Conservation (phyloP, 2,329 filamentous ascomycete genomes). For the Fusarium praegraminearum region DNA sequence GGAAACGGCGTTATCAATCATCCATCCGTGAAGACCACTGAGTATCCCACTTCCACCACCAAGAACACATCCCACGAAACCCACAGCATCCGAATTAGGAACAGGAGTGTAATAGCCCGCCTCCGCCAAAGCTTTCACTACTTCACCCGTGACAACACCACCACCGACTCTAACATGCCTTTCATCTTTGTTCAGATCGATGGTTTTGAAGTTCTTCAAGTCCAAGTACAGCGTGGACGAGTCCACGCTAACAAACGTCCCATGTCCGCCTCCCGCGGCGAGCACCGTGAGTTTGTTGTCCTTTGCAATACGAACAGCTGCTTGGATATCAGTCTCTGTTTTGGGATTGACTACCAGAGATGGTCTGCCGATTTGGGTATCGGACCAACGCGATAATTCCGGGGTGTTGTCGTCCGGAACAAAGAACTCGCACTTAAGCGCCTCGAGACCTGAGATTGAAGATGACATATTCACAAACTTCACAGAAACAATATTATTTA, state of each 20-base stretch:
- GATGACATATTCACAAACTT: conserved; percentile 14
- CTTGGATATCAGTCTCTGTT: conserved; percentile 47
- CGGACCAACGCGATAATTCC: conserved; percentile 50
- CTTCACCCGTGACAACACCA: conserved; percentile 45
- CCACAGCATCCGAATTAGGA: conserved; percentile 47
- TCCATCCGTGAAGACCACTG: conserved; percentile 50
- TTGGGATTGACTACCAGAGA: conserved; percentile 48
- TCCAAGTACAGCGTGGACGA: conserved; percentile 51
- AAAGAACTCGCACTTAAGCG: conserved; percentile 20
- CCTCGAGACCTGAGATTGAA: neutral
- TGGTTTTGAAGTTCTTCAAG: conserved; percentile 48
- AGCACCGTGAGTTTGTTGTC: conserved; percentile 49
- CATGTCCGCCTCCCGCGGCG: conserved; percentile 46
- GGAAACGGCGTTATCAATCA: conserved; percentile 49
- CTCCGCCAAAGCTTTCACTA: conserved; percentile 40
- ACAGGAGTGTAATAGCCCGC: conserved; percentile 51
- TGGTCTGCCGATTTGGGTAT: conserved; percentile 42
- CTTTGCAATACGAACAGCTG: conserved; percentile 46
- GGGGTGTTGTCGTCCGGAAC: neutral
- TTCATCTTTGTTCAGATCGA: conserved; percentile 46
- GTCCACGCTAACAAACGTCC: conserved; percentile 48
- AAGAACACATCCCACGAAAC: conserved; percentile 46
- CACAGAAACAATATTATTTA: rapidly evolving
- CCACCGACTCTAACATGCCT: conserved; percentile 49
- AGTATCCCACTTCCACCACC: conserved; percentile 47